Base-by-base conservation (phyloP, 108 stramenopile genomes). In the Aurantiochytrium sp. region DNA sequence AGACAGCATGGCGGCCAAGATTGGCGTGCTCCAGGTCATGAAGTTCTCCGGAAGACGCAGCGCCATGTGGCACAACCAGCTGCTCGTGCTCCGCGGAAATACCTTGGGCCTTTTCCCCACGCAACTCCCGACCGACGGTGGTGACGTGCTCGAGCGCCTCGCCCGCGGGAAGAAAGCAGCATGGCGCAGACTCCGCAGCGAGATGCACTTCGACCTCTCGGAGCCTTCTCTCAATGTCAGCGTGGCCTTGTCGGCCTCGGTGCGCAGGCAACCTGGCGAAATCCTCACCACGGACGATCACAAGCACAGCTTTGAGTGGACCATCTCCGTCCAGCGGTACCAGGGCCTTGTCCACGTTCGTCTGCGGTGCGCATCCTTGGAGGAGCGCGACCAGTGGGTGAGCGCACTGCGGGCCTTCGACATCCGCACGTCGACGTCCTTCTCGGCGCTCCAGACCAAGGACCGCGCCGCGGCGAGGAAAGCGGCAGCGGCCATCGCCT, bases 1-100 rank as follows among this genome's bases (percentile, higher is more conserved):
- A 48, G n/a, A 48, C 6, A 6, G 45, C 36, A 48, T 81, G 21
- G 19, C 73, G 10, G 39, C 73, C 12, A 81, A 81, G 45, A 24
- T 81, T 48, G 73, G 73, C n/a, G 73, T 81, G n/a, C 45, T 81
- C 21, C 73, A 81, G 24, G 73, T 81, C 4, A 81, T 81, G 73
- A 37, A 42, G 36, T 81, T 81, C 45, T 37, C 73, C 10, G 73
- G 73, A 0, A 81, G 45, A 81, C 21, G 45, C n/a, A 48, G 42
- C 30, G 73, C 73, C 30, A 81, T 30, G 10, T 81, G 73, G 73
- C 73, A 81, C 8, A 81, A 81, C 2, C 73, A 81, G 45, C 73
- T 81, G 21, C 45, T 81, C 19, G 73, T 81, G 39, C 73, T 81
- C 73, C 24, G n/a, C 45, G 73, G 73, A 8, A 81, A 81, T 24